Conservation (phyloP, 768 basidiomycete genomes). For the Coprinopsis strossmayeri region DNA sequence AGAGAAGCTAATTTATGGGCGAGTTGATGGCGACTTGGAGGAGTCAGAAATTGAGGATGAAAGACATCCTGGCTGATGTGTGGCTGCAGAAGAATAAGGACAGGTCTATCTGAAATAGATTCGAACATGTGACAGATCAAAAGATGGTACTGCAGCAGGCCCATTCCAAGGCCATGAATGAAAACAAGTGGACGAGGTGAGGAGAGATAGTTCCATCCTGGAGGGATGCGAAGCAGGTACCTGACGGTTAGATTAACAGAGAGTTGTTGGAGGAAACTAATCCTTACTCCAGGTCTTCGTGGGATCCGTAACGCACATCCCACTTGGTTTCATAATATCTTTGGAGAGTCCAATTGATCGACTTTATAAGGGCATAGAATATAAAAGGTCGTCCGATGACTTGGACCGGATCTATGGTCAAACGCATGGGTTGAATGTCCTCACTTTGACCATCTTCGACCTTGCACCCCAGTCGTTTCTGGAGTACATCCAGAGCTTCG, state of each 20-base stretch:
- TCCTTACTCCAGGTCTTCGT: slow-evolving; percentile 67
- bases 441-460: slow-evolving; percentile 58
- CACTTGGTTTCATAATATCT: slow-evolving; percentile 35
- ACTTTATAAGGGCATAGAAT: slow-evolving; percentile 50
- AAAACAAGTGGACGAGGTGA: slow-evolving; percentile 73
- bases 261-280: neutral
- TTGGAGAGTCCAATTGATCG: slow-evolving; percentile 42
- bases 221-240: slow-evolving; percentile 70
- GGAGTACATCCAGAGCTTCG: slow-evolving; percentile 52
- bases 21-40: slow-evolving; percentile 58
- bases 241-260: slow-evolving; percentile 26
- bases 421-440: slow-evolving; percentile 45
- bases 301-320: slow-evolving; percentile 36
- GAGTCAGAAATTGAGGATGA: slow-evolving; percentile 64
- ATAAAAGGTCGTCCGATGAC: slow-evolving; percentile 62
- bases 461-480: slow-evolving; percentile 63
- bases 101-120: slow-evolving; percentile 56
- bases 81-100: slow-evolving; percentile 74
- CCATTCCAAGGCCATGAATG: slow-evolving; percentile 85
- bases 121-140: slow-evolving; percentile 54
- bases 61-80: slow-evolving; percentile 85
- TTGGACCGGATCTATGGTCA: slow-evolving; percentile 75
- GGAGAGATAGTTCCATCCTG: slow-evolving; percentile 49
- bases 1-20: slow-evolving; percentile 50
- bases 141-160: slow-evolving; percentile 63